Evolutionary conservation across 768 basidiomycete species (phyloP).

Genomic region (Trametes elegans): DNA sequence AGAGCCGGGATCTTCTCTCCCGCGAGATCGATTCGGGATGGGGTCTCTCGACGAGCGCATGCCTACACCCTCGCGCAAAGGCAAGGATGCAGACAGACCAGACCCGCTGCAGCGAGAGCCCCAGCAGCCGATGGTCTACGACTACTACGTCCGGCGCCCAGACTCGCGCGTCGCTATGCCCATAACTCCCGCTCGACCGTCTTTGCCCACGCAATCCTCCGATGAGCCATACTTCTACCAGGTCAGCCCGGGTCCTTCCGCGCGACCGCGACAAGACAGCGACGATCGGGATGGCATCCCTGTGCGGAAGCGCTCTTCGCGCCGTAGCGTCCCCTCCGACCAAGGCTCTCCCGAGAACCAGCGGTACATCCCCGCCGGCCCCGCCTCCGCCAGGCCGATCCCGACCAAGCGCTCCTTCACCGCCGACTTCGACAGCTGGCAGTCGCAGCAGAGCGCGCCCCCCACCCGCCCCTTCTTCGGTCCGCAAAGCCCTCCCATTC

Average conservation of each 20-base stretch:
- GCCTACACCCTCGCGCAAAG: slow-evolving; percentile 12
- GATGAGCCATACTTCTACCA: slow-evolving; percentile 14
- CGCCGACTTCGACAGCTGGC: slow-evolving; percentile 9
- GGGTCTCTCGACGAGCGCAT: slow-evolving; percentile 9
- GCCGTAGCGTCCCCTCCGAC: slow-evolving; percentile 12
- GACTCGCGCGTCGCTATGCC: slow-evolving; percentile 13
- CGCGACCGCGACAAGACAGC: slow-evolving; percentile 5
- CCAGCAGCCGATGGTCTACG: background rate
- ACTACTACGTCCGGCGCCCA: slow-evolving; percentile 10
- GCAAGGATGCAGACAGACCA: slow-evolving; percentile 12
- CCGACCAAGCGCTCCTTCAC: slow-evolving; percentile 14
- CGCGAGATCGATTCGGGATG: slow-evolving; percentile 11
- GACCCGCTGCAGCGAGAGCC: slow-evolving; percentile 5
- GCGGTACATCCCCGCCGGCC: slow-evolving; percentile 5
- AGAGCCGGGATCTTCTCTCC: slow-evolving; percentile 6
- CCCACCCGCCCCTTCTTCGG: slow-evolving; percentile 1
- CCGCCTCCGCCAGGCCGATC: slow-evolving; percentile 14
- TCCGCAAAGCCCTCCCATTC: slow-evolving; percentile 6
- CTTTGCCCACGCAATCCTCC: slow-evolving; percentile 1
- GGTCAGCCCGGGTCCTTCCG: background rate
- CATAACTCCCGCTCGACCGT: slow-evolving; percentile 11
- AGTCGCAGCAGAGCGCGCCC: slow-evolving; percentile 1
- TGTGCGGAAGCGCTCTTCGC: slow-evolving; percentile 9
- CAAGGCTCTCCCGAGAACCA: slow-evolving; percentile 19
- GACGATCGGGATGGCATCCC: slow-evolving; percentile 18